Base-by-base conservation (phyloP, 441 rosid species). In the Kokia cookei region DNA sequence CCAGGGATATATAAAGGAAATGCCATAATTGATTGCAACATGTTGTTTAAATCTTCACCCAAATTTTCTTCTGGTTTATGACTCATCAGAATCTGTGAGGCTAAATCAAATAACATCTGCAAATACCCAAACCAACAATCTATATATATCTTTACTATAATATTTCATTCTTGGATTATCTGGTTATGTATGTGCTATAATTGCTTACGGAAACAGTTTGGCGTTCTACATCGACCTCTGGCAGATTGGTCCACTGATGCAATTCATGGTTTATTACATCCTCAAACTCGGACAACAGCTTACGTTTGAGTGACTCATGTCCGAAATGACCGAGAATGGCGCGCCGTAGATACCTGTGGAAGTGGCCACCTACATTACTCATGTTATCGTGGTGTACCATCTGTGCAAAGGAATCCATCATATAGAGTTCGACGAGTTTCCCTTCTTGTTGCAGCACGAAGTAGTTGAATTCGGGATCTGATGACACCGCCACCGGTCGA, bases 391-490 rank as follows among this genome's bases (percentile, higher is more conserved):
- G 4, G 69, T 22, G 53, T 42, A 42, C 5, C 5, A 76, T 73
- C 74, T 65, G 71, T 14, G 73, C n/a, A 14, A 78, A 78, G 62
- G 78, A 69, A 45, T 78, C 84, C 78, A 82, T 65, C 6, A 59
- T 65, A 72, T 83, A 84, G 4, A 73, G 12, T 7, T 82, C 78
- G 0, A 84, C 75, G 32, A 77, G 54, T 59, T 80, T 75, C 8
- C 76, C 85, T 43, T 84, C 81, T 80, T 84, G 82, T 29, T 74
- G 79, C 4, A 82, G 64, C 9, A 84, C 48, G 37, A 53, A 84
- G 14, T 73, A 51, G 53, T 72, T 78, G 76, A 82, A 73, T 12
- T 84, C 84, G 0, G 1, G 74, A 57, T 84, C 82, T 0, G 73
- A 29, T 2, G 84, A 80, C 2, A 82, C 61, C 7, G 75, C 81